Evolutionary conservation across 176 grass and related monocot genomes (phyloP).

Genomic region (Otatea glauca): DNA sequence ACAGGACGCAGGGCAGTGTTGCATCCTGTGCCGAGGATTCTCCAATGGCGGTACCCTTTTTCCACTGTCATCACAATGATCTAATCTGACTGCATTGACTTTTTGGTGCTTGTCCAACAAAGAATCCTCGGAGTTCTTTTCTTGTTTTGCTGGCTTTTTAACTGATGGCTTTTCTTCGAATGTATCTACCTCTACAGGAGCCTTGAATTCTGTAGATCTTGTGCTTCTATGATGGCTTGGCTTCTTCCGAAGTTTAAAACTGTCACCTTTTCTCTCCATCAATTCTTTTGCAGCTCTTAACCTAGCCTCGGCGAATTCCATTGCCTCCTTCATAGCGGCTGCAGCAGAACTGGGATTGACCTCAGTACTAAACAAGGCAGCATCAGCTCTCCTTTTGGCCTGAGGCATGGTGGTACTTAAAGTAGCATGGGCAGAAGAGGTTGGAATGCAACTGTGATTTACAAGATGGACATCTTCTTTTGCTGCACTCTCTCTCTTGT

Average conservation of each 20-base stretch:
- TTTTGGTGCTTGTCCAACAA: slow-evolving; percentile 40
- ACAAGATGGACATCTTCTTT: slow-evolving; percentile 29
- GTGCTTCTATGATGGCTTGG: slow-evolving; percentile 49
- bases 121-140: slow-evolving; percentile 37
- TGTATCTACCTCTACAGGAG: slow-evolving; percentile 42
- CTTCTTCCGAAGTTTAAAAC: slow-evolving; percentile 74
- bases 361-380: slow-evolving; percentile 54
- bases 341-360: slow-evolving; percentile 67
- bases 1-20: slow-evolving; percentile 40
- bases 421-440: slow-evolving; percentile 1
- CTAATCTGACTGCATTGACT: slow-evolving; percentile 18
- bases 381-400: slow-evolving; percentile 50
- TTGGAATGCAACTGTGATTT: slow-evolving; percentile 27
- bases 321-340: slow-evolving; percentile 87
- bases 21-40: slow-evolving; percentile 46
- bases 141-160: slow-evolving; percentile 40
- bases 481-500: slow-evolving; percentile 44
- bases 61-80: slow-evolving; percentile 46
- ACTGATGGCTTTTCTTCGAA: slow-evolving; percentile 22
- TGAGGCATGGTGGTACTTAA: slow-evolving; percentile 28
- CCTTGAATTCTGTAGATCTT: slow-evolving; percentile 54
- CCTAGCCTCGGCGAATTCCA: slow-evolving; percentile 87
- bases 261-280: slow-evolving; percentile 83
- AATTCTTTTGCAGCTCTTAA: slow-evolving; percentile 89
- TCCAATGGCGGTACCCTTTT: slow-evolving; percentile 35